phyloP scores from a whole-genome alignment of 2,329 filamentous ascomycete species.

The Xylaria sp. region DNA sequence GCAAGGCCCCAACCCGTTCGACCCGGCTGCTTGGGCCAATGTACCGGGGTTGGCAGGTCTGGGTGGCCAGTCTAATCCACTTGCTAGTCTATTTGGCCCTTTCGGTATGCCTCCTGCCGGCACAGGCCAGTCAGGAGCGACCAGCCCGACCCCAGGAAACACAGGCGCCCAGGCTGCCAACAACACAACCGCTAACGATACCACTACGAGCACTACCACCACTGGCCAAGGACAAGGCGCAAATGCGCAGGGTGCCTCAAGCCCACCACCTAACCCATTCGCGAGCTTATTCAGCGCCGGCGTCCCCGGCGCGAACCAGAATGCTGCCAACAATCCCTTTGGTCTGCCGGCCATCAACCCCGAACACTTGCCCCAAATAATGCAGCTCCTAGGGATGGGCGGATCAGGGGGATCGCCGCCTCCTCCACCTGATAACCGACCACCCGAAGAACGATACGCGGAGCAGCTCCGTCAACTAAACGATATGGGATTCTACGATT shows the following conservation, averaged over 20 bases:
- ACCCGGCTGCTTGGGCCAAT: slow-evolving; percentile 49
- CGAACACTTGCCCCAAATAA: slow-evolving; percentile 66
- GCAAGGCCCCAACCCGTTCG: slow-evolving; percentile 58
- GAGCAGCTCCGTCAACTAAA: slow-evolving; percentile 90
- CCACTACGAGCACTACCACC: slow-evolving; percentile 48
- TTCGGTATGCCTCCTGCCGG: slow-evolving; percentile 47
- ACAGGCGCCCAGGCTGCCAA: slow-evolving; percentile 23
- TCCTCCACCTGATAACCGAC: slow-evolving; percentile 83
- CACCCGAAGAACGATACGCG: slow-evolving; percentile 93
- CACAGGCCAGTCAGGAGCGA: slow-evolving; percentile 46
- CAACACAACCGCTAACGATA: slow-evolving; percentile 42
- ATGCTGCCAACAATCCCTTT: slow-evolving; percentile 51
- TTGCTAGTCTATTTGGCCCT: slow-evolving; percentile 56
- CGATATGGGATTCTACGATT: slow-evolving; percentile 99
- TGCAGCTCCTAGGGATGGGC: slow-evolving; percentile 60
- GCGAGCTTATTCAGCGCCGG: slow-evolving; percentile 68
- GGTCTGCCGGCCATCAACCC: slow-evolving; percentile 63
- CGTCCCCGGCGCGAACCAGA: slow-evolving; percentile 44
- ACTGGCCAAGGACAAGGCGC: slow-evolving; percentile 43
- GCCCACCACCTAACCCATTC: slow-evolving; percentile 71
- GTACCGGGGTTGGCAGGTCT: slow-evolving; percentile 48
- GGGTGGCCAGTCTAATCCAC: slow-evolving; percentile 49
- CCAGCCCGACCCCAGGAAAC: slow-evolving; percentile 41
- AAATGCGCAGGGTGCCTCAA: slow-evolving; percentile 45
- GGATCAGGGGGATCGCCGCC: slow-evolving; percentile 56